Evolutionary conservation across 768 basidiomycete species (phyloP).

Genomic region (Suillus subaureus): DNA sequence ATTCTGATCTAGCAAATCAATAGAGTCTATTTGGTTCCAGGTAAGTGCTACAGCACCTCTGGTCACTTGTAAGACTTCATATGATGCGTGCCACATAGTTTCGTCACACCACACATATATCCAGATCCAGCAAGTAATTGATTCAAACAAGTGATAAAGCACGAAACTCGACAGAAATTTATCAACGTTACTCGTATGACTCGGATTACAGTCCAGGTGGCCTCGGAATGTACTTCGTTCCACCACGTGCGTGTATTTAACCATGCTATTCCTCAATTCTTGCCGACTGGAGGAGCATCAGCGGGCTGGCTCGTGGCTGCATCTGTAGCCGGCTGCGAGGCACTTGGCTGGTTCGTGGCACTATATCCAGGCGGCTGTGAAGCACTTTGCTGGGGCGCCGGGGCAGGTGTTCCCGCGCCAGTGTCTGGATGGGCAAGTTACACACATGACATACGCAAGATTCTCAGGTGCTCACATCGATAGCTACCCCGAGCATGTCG

Average conservation of each 20-base stretch:
- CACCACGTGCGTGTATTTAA: neutral
- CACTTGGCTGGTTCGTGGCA: constrained; percentile 2
- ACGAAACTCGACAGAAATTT: neutral
- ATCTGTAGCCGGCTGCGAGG: neutral
- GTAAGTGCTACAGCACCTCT: neutral
- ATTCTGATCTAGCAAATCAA: neutral
- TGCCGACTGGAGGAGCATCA: neutral
- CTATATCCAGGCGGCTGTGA: neutral
- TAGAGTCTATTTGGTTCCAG: neutral
- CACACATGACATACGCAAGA: neutral
- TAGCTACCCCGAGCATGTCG: constrained; percentile 69
- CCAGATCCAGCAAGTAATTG: neutral
- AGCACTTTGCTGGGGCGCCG: constrained; percentile 7
- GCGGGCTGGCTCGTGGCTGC: neutral
- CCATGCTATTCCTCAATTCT: neutral
- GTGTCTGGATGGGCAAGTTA: constrained; percentile 19
- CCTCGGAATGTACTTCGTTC: neutral
- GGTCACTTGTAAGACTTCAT: neutral
- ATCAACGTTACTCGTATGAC: neutral
- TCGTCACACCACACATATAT: neutral
- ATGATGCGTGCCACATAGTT: neutral
- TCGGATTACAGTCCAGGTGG: neutral
- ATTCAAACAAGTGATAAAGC: neutral
- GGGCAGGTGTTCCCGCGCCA: constrained; percentile 27
- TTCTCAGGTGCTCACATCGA: constrained; percentile 52